Evolutionary conservation across 441 rosid species (phyloP), one percentile per base, ranked within the genome.

Genomic region (Eruca vesicaria): DNA sequence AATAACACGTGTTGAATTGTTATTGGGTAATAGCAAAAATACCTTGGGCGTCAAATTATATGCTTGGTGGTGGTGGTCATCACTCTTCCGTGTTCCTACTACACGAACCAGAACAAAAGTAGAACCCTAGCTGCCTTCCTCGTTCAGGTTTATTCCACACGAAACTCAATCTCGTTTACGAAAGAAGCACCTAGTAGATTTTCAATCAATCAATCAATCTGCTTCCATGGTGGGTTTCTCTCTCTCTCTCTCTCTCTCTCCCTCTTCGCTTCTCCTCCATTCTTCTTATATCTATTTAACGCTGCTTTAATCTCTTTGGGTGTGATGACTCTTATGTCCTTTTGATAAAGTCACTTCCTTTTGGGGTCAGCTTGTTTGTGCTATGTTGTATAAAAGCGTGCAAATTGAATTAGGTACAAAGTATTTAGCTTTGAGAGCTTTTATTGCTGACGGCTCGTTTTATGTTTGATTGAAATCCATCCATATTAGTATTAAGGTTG

Each of bases 121-220:
- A 69, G 53, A 76, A 56, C 79, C 79, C 79, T 76, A 76, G 66
- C 31, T 63, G 0, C 53, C 69, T 76, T 41, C 28, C 28, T 33
- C 4, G 33, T 35, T 60, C 11, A 3, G 19, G 1, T 32, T 21
- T 57, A 28, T 56, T 55, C 41, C 26, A 45, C 16, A 8, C 74
- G 38, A 62, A 29, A 26, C 28, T 35, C n/a, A 19, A 29, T 23
- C 28, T n/a, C 52, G 26, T 35, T 29, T n/a, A 26, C 10, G 45
- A 56, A 7, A 55, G 15, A 38, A 52, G 0, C 57, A 31, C 38
- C 69, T 53, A 10, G 7, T 68, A 33, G 1, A 67, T 4, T 10
- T n/a, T 74, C 32, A n/a, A n/a, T n/a, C n/a, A n/a, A n/a, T n/a
- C n/a, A 0, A 69, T 60, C 23, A 0, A 77, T 33, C 63, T 16